These are phyloP conservation scores for Fraxinus latifolia DNA, from an alignment of 305 asterid species.

Conservation along the genomic window DNA sequence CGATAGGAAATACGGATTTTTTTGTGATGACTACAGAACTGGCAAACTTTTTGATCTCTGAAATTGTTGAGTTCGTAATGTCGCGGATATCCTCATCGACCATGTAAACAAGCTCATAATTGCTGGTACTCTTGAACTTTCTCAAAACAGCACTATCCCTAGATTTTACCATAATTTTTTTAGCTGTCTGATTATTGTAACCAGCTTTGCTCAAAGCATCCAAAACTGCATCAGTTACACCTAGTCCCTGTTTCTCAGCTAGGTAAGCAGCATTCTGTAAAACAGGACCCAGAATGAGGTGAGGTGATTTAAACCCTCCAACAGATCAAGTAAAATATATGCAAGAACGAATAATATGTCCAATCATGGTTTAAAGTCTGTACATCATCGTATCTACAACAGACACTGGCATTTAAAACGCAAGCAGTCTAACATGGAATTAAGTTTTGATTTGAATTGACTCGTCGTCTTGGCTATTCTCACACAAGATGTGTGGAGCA, in stretches of 20 bases:
- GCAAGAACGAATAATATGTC: not conserved
- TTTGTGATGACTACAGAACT: conserved; percentile 54
- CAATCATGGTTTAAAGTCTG: not conserved
- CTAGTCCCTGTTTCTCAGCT: conserved; percentile 61
- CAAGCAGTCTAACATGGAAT: not conserved
- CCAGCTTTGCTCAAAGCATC: conserved; percentile 52
- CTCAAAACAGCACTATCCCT: conserved; percentile 59
- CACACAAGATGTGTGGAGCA: conserved; percentile 1
- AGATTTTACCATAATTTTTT: conserved; percentile 59
- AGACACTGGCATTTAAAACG: not conserved
- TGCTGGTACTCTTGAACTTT: conserved; percentile 41
- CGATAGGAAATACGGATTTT: conserved; percentile 43
- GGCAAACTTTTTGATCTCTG: conserved; percentile 57
- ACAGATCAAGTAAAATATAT: not conserved
- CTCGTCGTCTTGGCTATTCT: not conserved
- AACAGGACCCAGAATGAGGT: conserved; percentile 14
- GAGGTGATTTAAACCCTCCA: not conserved
- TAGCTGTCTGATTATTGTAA: conserved; percentile 41
- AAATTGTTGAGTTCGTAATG: conserved; percentile 54
- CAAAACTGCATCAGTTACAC: conserved; percentile 58
- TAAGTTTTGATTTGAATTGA: not conserved
- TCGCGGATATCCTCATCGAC: conserved; percentile 48
- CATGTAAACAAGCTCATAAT: conserved; percentile 58
- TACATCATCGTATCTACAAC: not conserved
- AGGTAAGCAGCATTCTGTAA: conserved; percentile 74